Base-by-base conservation (phyloP, 2,329 filamentous ascomycete species). In the Westerdykella sp. region DNA sequence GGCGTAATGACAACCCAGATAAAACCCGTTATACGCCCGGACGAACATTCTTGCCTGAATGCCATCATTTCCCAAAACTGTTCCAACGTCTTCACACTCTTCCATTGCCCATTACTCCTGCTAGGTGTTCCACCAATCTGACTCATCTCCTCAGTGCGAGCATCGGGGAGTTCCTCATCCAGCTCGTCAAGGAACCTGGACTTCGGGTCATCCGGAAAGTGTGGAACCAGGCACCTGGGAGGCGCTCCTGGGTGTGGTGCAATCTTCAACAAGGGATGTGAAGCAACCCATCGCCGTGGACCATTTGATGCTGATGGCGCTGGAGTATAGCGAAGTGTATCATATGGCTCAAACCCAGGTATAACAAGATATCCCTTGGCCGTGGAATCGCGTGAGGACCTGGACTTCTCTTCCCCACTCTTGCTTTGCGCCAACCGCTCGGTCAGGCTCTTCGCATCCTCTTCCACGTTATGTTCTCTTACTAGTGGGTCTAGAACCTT, bases 41-140 rank as follows among this genome's bases (percentile, higher is more conserved):
- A 87, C 1, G 90, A 95, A 60, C 93, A 98, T 62, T 98, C 93
- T 63, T 97, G 93, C 44, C 93, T 77, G 61, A 87, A 97, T 0
- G 90, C 84, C 91, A 98, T 97, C 77, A 95, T 85, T 49, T 98
- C 93, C 93, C 93, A 98, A 60, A 98, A 98, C 54, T 90, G 83
- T n/a, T 90, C 86, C 34, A 98, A 71, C 0, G 81, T 85, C 61
- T 78, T 83, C 18, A 96, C 82, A 46, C 85, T 89, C 62, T 82
- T 85, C 93, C 93, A 98, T 44, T 79, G 75, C 0, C 85, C 85
- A 21, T 72, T 75, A 51, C 79, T 77, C 51, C 77, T 69, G 23
- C 62, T 66, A 10, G 65, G 65, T 42, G 65, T 67, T 70, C 72
- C 45, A 54, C 62, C 45, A 51, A 62, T 52, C 53, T 65, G 35